Evolutionary conservation across 2,329 filamentous ascomycete genomes (phyloP).

Genomic region (Penicillium brevicompactum): DNA sequence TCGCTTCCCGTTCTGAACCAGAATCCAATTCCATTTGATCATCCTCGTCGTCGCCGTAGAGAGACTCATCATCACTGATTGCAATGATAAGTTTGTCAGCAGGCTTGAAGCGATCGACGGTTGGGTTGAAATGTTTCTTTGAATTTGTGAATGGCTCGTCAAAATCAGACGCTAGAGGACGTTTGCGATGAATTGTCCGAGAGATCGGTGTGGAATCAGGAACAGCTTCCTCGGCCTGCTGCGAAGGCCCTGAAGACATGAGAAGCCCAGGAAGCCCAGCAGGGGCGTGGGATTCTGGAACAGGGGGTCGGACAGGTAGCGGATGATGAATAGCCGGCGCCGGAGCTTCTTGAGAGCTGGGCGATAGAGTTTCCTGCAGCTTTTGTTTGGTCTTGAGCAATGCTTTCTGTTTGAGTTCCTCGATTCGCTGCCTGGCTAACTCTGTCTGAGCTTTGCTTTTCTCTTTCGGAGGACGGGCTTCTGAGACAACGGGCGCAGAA

Average conservation of each 20-base stretch:
- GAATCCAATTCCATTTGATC: slow-evolving; percentile 33
- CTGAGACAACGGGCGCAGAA: slow-evolving; percentile 9
- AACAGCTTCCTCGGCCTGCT: not conserved
- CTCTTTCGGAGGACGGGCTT: slow-evolving; percentile 32
- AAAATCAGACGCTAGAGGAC: slow-evolving; percentile 70
- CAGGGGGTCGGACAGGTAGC: slow-evolving; percentile 40
- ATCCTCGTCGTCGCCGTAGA: slow-evolving; percentile 36
- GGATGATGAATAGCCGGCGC: slow-evolving; percentile 35
- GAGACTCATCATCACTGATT: slow-evolving; percentile 72
- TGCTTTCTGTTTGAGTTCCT: slow-evolving; percentile 65
- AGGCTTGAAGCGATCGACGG: slow-evolving; percentile 37
- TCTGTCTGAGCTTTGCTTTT: slow-evolving; percentile 70
- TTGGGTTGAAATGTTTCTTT: slow-evolving; percentile 67
- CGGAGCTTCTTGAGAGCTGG: not conserved
- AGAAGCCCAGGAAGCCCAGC: slow-evolving; percentile 56
- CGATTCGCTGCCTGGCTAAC: slow-evolving; percentile 75
- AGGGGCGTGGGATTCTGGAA: slow-evolving; percentile 29
- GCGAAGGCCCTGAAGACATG: slow-evolving; percentile 40
- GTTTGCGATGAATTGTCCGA: slow-evolving; percentile 49
- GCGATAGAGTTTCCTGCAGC: not conserved
- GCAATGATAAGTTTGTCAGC: slow-evolving; percentile 75
- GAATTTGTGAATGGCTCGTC: slow-evolving; percentile 55
- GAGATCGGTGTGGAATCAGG: slow-evolving; percentile 24
- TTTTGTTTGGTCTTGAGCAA: slow-evolving; percentile 42
- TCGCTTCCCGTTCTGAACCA: slow-evolving; percentile 30